Conservation (phyloP, 2,329 filamentous ascomycete genomes). For the Claviceps spartinae region DNA sequence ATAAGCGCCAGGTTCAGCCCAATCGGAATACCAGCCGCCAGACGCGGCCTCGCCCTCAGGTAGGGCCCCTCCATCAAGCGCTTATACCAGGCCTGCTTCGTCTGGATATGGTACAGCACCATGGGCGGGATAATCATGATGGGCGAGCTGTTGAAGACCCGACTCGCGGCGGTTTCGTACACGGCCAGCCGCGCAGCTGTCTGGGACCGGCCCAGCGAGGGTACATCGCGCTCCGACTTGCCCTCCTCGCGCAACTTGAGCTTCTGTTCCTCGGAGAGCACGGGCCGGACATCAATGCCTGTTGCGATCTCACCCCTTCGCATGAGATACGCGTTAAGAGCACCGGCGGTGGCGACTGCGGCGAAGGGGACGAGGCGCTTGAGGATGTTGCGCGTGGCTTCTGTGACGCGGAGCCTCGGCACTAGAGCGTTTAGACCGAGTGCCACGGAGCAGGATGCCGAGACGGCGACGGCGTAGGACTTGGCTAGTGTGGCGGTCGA, state of each 20-base stretch:
- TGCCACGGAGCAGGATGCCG: slow-evolving; percentile 86
- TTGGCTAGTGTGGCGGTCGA: slow-evolving; percentile 68
- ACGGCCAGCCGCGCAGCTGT: slow-evolving; percentile 83
- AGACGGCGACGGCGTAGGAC: slow-evolving; percentile 84
- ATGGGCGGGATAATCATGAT: slow-evolving; percentile 95
- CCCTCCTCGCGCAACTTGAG: slow-evolving; percentile 40
- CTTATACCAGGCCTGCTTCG: slow-evolving; percentile 25
- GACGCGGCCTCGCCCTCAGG: slow-evolving; percentile 61
- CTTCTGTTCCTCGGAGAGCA: slow-evolving; percentile 58
- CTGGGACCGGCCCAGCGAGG: slow-evolving; percentile 71
- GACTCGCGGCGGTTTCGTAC: slow-evolving; percentile 78
- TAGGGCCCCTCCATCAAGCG: slow-evolving; percentile 50
- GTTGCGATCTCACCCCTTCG: slow-evolving; percentile 85
- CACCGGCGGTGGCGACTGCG: slow-evolving; percentile 81
- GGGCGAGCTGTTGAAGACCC: slow-evolving; percentile 85
- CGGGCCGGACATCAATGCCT: slow-evolving; percentile 86
- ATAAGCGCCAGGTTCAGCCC: slow-evolving; percentile 84
- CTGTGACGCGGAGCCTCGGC: slow-evolving; percentile 68
- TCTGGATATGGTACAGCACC: slow-evolving; percentile 69
- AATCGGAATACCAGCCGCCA: slow-evolving; percentile 41
- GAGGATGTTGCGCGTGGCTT: slow-evolving; percentile 62
- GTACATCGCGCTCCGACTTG: slow-evolving; percentile 48
- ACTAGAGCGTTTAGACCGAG: slow-evolving; percentile 84
- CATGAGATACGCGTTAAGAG: slow-evolving; percentile 95
- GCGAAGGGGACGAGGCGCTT: slow-evolving; percentile 89